Evolutionary conservation across 2,329 filamentous ascomycete species (phyloP), one percentile per base, ranked within the genome.

Genomic region (Fusarium fujikuroi): DNA sequence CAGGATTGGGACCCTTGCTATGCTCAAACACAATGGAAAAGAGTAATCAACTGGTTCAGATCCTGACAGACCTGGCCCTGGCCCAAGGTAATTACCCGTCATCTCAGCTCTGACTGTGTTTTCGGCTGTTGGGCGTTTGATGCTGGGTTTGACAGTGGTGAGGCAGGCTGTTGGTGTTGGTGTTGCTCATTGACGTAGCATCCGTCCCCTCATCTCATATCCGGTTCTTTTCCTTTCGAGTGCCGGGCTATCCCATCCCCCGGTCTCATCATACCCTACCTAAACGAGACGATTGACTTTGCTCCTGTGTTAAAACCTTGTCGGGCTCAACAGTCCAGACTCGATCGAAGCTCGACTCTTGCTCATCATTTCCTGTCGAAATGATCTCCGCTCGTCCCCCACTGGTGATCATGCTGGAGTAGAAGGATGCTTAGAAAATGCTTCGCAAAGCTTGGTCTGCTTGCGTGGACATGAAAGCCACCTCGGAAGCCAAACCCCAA

Each of bases 1-100:
- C 60, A 63, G 66, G 49, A 50, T 43, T 53, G 32, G 30, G 36
- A 65, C 58, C 75, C 75, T 52, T 52, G 68, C 62, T 44, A 76
- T 54, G 56, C 64, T 77, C 75, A 77, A 74, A 76, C 72, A 72
- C 64, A 69, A 68, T 65, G 72, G 75, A 63, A 77, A 66, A 75
- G 72, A 61, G 46, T 66, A 72, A 64, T 74, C 63, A 73, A 46
- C 49, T 30, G 28, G 49, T 36, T 57, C 49, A 56, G 56, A 39
- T 44, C 49, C 65, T 60, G 36, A 40, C 56, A 65, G 62, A 34
- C 57, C 53, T 63, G 49, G 30, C 52, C 64, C 68, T 66, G 60
- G 63, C 42, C 40, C 52, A 52, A 57, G 61, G 42, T 66, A 67
- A 73, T 71, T 73, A 52, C 54, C 52, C 65, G 62, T 63, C 56